Conservation (phyloP, 176 grass and related monocot species). For the Hordeum vulgare region MorexV3_pseudomolecules_assembly NC_058522.1:212989785-212990284, state of each 20-base stretch:
- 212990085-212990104: not conserved
- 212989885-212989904: not conserved
- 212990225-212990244: not conserved
- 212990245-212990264: not conserved
- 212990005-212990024: not conserved
- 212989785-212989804: not conserved
- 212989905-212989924: not conserved
- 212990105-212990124: not conserved
- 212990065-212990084: not conserved
- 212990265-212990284: not conserved
- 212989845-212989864: not conserved
- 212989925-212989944: not conserved
- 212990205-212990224: not conserved
- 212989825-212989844: not conserved
- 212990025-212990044: not conserved
- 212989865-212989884: not conserved
- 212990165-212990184: not conserved
- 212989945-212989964: not conserved
- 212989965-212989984: not conserved
- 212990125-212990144: not conserved
- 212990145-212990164: not conserved
- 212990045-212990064: too few relatives aligned
- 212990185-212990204: not conserved
- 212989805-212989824: not conserved
- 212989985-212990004: not conserved